Conservation (phyloP, 768 basidiomycete species). For the Hemileccinum impolitum region DNA sequence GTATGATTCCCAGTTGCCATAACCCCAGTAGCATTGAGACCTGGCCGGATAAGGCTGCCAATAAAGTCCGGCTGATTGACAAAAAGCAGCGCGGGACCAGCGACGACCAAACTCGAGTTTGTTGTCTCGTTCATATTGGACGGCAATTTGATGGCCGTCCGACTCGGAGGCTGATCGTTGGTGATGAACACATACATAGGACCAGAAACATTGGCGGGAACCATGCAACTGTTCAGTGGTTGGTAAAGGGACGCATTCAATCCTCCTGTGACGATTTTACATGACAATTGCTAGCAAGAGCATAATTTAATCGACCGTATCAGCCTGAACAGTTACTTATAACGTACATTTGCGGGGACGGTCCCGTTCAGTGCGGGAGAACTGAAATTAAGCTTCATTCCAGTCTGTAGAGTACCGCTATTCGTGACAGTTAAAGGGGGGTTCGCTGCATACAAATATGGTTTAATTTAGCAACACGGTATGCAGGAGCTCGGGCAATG, state of each 20-base stretch:
- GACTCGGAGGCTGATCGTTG: slow-evolving; percentile 34
- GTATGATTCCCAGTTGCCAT: background rate
- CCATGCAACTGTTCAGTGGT: slow-evolving; percentile 56
- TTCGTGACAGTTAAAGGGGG: slow-evolving; percentile 60
- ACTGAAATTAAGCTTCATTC: slow-evolving; percentile 61
- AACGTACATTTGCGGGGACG: slow-evolving; percentile 40
- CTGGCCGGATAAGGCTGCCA: slow-evolving; percentile 41
- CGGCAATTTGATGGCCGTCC: slow-evolving; percentile 54
- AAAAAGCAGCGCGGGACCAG: slow-evolving; percentile 68
- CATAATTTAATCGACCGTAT: slow-evolving; percentile 10
- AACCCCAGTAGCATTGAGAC: slow-evolving; percentile 5
- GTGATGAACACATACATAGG: slow-evolving; percentile 74
- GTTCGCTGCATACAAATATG: slow-evolving; percentile 42
- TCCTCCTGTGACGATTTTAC: slow-evolving; percentile 77
- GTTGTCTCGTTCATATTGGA: slow-evolving; percentile 41
- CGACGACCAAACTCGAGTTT: slow-evolving; percentile 40
- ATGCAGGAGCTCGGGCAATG: slow-evolving; percentile 11
- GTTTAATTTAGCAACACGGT: background rate
- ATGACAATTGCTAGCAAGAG: slow-evolving; percentile 48
- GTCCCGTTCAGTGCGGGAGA: slow-evolving; percentile 54
- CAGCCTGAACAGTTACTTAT: background rate
- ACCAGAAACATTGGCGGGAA: slow-evolving; percentile 68
- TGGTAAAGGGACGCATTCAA: slow-evolving; percentile 51
- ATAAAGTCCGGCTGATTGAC: slow-evolving; percentile 56
- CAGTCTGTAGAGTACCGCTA: slow-evolving; percentile 51